A percentile compares a stretch with the other conserved stretches of the same genome.
These are phyloP conservation scores for Debaryomyces udenii DNA, from an alignment of 1,139 yeast genomes.

Conservation along the genomic window DNA sequence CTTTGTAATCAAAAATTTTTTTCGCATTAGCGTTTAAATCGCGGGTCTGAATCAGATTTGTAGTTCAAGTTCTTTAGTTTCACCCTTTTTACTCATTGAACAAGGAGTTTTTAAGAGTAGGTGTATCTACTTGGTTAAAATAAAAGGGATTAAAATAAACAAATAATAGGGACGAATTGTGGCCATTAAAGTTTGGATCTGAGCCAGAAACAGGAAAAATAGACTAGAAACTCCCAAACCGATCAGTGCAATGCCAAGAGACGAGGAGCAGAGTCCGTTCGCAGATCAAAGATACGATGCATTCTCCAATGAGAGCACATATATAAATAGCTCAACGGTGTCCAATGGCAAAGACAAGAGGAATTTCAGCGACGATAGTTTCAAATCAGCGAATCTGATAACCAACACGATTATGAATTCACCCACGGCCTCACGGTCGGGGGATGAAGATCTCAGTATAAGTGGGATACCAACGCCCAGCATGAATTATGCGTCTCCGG, in stretches of 20 bases:
- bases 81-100: slow-evolving; percentile 3
- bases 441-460: slow-evolving; percentile 15
- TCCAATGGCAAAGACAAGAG: slow-evolving; percentile 10
- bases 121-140: slow-evolving; percentile 1
- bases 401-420: slow-evolving; percentile 8
- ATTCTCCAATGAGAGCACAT: slow-evolving; percentile 11
- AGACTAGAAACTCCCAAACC: neutral
- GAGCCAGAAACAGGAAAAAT: neutral
- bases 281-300: slow-evolving; percentile 17
- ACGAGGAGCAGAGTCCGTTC: slow-evolving; percentile 19
- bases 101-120: neutral
- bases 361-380: slow-evolving; percentile 23
- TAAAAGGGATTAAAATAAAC: neutral
- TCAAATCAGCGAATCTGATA: slow-evolving; percentile 19
- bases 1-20: slow-evolving; percentile 7
- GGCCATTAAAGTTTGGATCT: neutral
- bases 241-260: slow-evolving; percentile 4
- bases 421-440: slow-evolving; percentile 7
- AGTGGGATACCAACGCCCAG: slow-evolving; percentile 35
- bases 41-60: slow-evolving; percentile 9
- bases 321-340: slow-evolving; percentile 12
- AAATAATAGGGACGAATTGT: no score
- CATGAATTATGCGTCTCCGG: slow-evolving; percentile 20
- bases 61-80: slow-evolving; percentile 2
- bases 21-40: slow-evolving; percentile 6